These are phyloP conservation scores for Annulohypoxylon moriforme DNA, from an alignment of 495 filamentous ascomycete species.

Conservation along the genomic window DNA sequence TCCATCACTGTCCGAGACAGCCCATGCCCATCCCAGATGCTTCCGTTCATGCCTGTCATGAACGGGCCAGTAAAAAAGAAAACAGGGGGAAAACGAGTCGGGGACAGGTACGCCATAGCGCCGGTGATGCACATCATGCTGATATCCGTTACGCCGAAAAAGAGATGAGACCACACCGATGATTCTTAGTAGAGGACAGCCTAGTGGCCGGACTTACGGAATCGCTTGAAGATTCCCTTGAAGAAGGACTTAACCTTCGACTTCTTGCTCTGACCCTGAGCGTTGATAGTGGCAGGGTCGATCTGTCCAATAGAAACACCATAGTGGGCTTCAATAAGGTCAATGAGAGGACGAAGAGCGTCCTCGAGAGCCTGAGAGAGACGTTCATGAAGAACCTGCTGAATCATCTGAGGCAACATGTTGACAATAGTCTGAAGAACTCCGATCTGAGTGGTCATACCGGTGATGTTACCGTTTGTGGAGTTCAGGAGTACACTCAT, in stretches of 20 bases:
- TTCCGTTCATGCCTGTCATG: too few species aligned
- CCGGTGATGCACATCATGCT: too few species aligned
- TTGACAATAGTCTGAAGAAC: constrained; percentile 44
- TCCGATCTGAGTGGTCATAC: constrained; percentile 32
- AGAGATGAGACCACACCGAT: background rate
- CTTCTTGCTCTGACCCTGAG: background rate
- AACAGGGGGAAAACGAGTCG: background rate
- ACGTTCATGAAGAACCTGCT: constrained; percentile 14
- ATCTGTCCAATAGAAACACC: too few species aligned
- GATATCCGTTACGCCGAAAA: background rate
- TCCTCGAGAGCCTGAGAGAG: background rate
- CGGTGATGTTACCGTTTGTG: constrained; percentile 43
- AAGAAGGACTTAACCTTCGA: constrained; percentile 1
- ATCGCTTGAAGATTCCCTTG: background rate
- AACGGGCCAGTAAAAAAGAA: too few species aligned
- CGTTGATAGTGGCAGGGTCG: too few species aligned
- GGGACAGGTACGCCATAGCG: background rate
- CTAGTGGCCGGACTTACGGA: background rate
- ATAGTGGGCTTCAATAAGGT: background rate
- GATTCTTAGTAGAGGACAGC: background rate
- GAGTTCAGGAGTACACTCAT: constrained; percentile 45
- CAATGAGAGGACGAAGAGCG: constrained; percentile 13
- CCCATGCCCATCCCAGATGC: too few species aligned
- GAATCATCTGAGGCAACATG: constrained; percentile 43
- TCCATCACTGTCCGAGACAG: too few species aligned